Percentiles rank a stretch among this genome's conserved stretches.
Conservation (phyloP, 2,329 filamentous ascomycete species). For the Verticillium dahliae region DNA sequence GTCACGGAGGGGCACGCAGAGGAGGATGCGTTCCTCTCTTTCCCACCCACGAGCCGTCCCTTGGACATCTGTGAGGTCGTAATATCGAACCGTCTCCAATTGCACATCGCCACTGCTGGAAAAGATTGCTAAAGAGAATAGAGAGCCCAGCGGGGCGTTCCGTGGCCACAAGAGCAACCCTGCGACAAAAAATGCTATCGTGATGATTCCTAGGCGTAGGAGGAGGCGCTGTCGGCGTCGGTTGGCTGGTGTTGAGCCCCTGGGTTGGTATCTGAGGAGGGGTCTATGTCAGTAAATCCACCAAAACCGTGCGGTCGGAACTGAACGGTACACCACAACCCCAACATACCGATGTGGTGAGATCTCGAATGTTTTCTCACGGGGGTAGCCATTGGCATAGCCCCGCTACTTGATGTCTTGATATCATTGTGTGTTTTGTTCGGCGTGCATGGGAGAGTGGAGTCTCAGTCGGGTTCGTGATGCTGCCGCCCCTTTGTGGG, state of each 20-base stretch:
- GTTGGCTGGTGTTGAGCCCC: slow-evolving; percentile 63
- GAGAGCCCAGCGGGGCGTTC: slow-evolving; percentile 51
- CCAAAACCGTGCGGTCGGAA: neutral
- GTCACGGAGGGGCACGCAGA: slow-evolving; percentile 91
- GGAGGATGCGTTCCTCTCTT: slow-evolving; percentile 85
- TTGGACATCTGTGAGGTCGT: slow-evolving; percentile 86
- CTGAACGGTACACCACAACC: too few species aligned
- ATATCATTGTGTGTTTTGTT: slow-evolving; percentile 61
- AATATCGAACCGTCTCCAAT: slow-evolving; percentile 93
- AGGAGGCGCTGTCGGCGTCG: slow-evolving; percentile 69
- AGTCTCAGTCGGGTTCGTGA: neutral
- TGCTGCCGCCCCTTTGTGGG: neutral
- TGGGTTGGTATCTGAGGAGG: slow-evolving; percentile 69
- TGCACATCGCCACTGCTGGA: slow-evolving; percentile 64
- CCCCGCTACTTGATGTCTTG: slow-evolving; percentile 70
- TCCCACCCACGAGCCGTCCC: slow-evolving; percentile 94
- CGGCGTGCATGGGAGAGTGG: slow-evolving; percentile 5
- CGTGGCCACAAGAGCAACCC: slow-evolving; percentile 67
- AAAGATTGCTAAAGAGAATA: slow-evolving; percentile 64
- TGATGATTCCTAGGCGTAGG: slow-evolving; percentile 53
- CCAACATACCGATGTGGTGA: slow-evolving; percentile 71
- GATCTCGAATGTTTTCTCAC: slow-evolving; percentile 74
- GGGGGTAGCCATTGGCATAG: slow-evolving; percentile 79
- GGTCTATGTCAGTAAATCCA: neutral
- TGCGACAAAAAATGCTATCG: slow-evolving; percentile 46